A percentile compares a stretch with the other conserved stretches of the same genome.
Evolutionary conservation across 345 rosid genomes (phyloP).

Genomic region (Noccaea caerulescens): DNA sequence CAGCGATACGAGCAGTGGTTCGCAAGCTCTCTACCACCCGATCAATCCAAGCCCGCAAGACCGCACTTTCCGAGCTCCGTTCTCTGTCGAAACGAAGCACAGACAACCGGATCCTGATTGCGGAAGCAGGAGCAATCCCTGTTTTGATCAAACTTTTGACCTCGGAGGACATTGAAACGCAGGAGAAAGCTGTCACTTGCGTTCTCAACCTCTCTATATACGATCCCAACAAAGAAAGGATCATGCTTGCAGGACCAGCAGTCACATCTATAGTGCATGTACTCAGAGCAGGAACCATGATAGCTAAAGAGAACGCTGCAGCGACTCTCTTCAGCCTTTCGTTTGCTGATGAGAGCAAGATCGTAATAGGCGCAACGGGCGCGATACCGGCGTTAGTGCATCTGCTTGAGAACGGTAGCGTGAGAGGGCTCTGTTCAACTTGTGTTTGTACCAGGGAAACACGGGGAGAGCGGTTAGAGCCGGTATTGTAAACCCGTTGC

Average conservation of each 20-base stretch:
- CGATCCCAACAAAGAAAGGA: conserved; percentile 74
- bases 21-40: conserved; percentile 66
- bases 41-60: conserved; percentile 58
- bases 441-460: conserved; percentile 86
- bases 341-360: conserved; percentile 86
- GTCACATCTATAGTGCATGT: conserved; percentile 85
- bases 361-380: conserved; percentile 85
- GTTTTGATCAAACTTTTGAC: conserved; percentile 66
- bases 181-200: conserved; percentile 87
- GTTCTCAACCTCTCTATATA: conserved; percentile 89
- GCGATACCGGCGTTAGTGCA: conserved; percentile 82
- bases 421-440: conserved; percentile 82
- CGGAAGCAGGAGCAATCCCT: conserved; percentile 89
- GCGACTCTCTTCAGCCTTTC: conserved; percentile 95
- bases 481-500: conserved; percentile 66
- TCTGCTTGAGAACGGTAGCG: conserved; percentile 69
- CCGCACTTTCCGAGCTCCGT: conserved; percentile 73
- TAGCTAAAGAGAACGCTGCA: conserved; percentile 93
- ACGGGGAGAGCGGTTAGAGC: conserved; percentile 90
- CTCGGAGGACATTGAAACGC: conserved; percentile 57
- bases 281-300: conserved; percentile 81
- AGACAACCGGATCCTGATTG: conserved; percentile 79
- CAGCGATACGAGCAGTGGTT: conserved; percentile 67
- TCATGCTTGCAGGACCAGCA: conserved; percentile 81
- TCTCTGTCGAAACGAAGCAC: conserved; percentile 84